These are phyloP conservation scores for Ustilago curta DNA, from an alignment of 1,284 basidiomycete genomes.

Conservation along the genomic window DNA sequence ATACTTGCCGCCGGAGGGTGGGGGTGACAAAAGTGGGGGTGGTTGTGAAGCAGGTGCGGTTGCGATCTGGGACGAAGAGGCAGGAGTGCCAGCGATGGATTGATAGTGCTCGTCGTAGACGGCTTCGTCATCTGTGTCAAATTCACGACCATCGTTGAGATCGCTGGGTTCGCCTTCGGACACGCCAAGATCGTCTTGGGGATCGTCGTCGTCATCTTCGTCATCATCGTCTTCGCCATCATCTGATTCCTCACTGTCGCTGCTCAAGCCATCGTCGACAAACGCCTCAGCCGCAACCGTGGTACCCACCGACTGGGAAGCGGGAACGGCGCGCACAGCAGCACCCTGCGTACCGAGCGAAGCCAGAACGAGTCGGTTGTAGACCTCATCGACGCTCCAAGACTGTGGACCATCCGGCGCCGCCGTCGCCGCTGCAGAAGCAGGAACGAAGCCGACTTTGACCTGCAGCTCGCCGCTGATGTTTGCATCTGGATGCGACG, in stretches of 20 bases:
- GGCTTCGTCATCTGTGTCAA: constrained; percentile 35
- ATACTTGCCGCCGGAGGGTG: constrained; percentile 26
- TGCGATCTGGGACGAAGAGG: not conserved
- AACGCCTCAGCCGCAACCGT: constrained; percentile 55
- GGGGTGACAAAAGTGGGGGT: constrained; percentile 21
- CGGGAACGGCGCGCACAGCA: constrained; percentile 58
- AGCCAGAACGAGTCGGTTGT: constrained; percentile 49
- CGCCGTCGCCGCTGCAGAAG: not conserved
- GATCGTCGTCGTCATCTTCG: constrained; percentile 28
- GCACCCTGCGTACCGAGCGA: constrained; percentile 34
- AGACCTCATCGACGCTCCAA: constrained; percentile 44
- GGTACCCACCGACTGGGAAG: constrained; percentile 60
- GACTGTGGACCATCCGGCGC: constrained; percentile 12
- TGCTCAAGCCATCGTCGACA: constrained; percentile 56
- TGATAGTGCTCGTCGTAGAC: constrained; percentile 47
- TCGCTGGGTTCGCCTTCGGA: constrained; percentile 41
- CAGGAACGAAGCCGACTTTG: constrained; percentile 56
- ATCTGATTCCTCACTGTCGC: constrained; percentile 34
- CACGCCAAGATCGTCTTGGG: constrained; percentile 15
- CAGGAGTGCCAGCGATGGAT: constrained; percentile 29
- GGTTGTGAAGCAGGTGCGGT: constrained; percentile 7
- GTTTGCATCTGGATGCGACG: constrained; percentile 45
- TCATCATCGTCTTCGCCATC: constrained; percentile 45
- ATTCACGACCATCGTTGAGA: constrained; percentile 23
- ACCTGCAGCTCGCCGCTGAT: constrained; percentile 57